Conservation (phyloP, 2,329 filamentous ascomycete genomes). For the Fusarium annulatum region DNA sequence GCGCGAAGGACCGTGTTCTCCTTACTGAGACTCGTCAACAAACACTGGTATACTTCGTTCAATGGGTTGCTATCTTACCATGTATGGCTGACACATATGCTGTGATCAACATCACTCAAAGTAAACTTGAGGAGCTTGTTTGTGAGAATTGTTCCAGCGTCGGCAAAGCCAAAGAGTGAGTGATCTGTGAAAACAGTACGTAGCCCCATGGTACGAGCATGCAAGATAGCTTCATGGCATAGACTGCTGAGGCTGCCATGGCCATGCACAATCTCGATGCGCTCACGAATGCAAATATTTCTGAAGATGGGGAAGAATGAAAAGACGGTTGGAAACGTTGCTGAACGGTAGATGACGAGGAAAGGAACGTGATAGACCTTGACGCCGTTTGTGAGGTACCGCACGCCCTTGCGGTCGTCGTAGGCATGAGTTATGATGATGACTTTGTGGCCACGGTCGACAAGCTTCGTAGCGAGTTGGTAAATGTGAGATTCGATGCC, state of each 20-base stretch:
- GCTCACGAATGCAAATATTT: constrained; percentile 93
- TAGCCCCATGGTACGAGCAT: constrained; percentile 95
- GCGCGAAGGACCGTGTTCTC: constrained; percentile 97
- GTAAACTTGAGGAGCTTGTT: constrained; percentile 98
- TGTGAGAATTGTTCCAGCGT: constrained; percentile 93
- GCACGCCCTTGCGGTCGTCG: constrained; percentile 87
- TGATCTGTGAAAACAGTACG: constrained; percentile 98
- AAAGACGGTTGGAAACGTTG: constrained; percentile 96
- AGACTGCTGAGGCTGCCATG: constrained; percentile 93
- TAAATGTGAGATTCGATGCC: constrained; percentile 99
- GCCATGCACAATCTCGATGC: constrained; percentile 98
- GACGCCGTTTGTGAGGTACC: constrained; percentile 95
- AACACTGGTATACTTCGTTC: background rate
- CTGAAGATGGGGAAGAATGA: constrained; percentile 98
- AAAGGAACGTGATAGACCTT: constrained; percentile 99
- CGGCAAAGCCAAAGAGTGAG: constrained; percentile 96
- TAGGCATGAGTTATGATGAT: constrained; percentile 98
- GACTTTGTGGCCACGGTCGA: constrained; percentile 97
- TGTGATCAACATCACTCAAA: constrained; percentile 96
- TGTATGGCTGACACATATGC: constrained; percentile 98
- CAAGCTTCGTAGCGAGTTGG: constrained; percentile 94
- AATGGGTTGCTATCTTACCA: constrained; percentile 67
- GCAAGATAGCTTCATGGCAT: constrained; percentile 93
- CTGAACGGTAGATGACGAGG: constrained; percentile 91
- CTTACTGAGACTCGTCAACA: constrained; percentile 70